Percentiles rank a stretch among this genome's conserved stretches.
Evolutionary conservation across 2,329 filamentous ascomycete species (phyloP).

Genomic region (Aspergillus pseudoglaucus): DNA sequence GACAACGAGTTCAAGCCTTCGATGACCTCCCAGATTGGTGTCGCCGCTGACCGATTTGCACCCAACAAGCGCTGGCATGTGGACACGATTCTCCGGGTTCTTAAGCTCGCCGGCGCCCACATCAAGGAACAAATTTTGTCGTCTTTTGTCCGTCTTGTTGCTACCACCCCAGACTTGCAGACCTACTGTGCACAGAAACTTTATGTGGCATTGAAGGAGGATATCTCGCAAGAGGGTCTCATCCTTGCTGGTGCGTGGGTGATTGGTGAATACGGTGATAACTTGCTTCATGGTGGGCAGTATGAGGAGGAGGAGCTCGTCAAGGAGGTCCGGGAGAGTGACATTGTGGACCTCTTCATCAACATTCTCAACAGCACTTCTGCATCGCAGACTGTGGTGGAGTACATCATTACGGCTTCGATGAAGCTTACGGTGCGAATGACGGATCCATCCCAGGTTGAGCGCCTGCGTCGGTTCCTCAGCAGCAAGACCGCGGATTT

Average conservation of each 20-base stretch:
- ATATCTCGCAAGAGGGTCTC: constrained; percentile 94
- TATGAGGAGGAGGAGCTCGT: constrained; percentile 93
- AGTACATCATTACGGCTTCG: constrained; percentile 91
- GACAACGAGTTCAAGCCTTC: constrained; percentile 98
- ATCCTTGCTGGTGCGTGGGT: constrained; percentile 94
- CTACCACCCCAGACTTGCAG: constrained; percentile 88
- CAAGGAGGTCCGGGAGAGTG: constrained; percentile 72
- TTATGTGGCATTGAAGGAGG: constrained; percentile 83
- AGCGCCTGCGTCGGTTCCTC: constrained; percentile 73
- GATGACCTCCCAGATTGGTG: constrained; percentile 97
- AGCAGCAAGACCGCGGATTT: constrained; percentile 75
- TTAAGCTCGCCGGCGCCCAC: constrained; percentile 91
- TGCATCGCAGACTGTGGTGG: constrained; percentile 79
- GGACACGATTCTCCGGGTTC: constrained; percentile 90
- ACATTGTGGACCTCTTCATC: constrained; percentile 87
- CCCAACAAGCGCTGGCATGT: constrained; percentile 98
- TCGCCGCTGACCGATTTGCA: constrained; percentile 90
- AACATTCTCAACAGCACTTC: constrained; percentile 93
- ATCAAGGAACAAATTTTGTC: constrained; percentile 97
- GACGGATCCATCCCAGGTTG: constrained; percentile 74
- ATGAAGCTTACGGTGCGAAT: constrained; percentile 93
- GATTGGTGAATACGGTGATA: constrained; percentile 93
- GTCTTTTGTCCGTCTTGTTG: constrained; percentile 91
- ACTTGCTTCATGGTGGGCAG: constrained; percentile 77
- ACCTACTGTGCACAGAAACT: constrained; percentile 96